A percentile compares a stretch with the other conserved stretches of the same genome.
Conservation (phyloP, 2,329 filamentous ascomycete species). For the Claviceps fusiformis region DNA sequence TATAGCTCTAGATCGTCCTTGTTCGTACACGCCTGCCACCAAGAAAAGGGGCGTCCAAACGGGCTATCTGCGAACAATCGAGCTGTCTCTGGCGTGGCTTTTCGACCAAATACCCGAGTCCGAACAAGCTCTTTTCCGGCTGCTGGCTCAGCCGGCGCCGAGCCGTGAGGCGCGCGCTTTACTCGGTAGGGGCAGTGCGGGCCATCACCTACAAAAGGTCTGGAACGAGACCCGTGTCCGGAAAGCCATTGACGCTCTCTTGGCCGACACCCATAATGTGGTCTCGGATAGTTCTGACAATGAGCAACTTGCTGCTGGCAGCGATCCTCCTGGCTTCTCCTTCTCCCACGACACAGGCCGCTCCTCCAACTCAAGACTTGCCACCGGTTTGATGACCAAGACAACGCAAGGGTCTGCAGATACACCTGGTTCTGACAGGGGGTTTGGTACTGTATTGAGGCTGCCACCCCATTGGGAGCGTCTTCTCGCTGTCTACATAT, state of each 20-base stretch:
- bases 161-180: slow-evolving; percentile 29
- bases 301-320: slow-evolving; percentile 15
- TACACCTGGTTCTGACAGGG: background rate
- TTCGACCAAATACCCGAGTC: slow-evolving; percentile 47
- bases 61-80: slow-evolving; percentile 64
- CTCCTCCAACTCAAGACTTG: background rate
- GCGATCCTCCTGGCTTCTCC: slow-evolving; percentile 8
- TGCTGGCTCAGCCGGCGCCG: slow-evolving; percentile 33
- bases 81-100: slow-evolving; percentile 53
- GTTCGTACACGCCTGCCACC: slow-evolving; percentile 58
- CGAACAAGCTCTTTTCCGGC: slow-evolving; percentile 41
- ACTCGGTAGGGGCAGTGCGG: slow-evolving; percentile 36
- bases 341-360: background rate
- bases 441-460: background rate
- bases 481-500: slow-evolving; percentile 59
- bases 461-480: slow-evolving; percentile 43
- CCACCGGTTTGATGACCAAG: background rate
- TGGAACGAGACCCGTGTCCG: slow-evolving; percentile 52
- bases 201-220: slow-evolving; percentile 43
- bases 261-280: slow-evolving; percentile 31
- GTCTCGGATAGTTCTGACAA: slow-evolving; percentile 22
- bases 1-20: slow-evolving; percentile 45
- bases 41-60: slow-evolving; percentile 69
- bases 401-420: background rate
- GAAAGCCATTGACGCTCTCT: slow-evolving; percentile 46